Conservation (phyloP, 2,329 filamentous ascomycete genomes). For the Saccharata proteae region DNA sequence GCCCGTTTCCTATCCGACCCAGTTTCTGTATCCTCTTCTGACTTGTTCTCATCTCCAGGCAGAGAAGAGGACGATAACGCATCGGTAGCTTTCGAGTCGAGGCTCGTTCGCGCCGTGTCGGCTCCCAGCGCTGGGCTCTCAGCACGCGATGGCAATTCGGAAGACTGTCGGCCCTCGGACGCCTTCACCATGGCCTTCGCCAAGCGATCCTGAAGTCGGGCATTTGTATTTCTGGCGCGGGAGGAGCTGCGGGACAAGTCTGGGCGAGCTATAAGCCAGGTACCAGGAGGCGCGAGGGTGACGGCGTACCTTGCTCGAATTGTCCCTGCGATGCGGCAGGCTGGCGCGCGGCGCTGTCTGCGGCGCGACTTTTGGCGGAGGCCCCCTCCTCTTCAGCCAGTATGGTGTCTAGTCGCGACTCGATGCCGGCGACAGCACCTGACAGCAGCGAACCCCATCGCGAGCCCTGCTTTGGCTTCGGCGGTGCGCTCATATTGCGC, state of each 20-base stretch:
- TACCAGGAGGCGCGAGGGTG: neutral
- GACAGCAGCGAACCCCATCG: constrained; percentile 53
- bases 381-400: constrained; percentile 64
- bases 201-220: constrained; percentile 77
- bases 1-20: no score
- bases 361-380: constrained; percentile 29
- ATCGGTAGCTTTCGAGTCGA: constrained; percentile 28
- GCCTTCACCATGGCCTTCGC: constrained; percentile 77
- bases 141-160: constrained; percentile 39
- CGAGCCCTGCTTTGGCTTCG: constrained; percentile 15
- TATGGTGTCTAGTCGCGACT: constrained; percentile 85
- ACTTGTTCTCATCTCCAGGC: neutral
- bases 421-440: constrained; percentile 84
- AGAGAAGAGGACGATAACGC: constrained; percentile 12
- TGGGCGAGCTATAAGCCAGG: constrained; percentile 18
- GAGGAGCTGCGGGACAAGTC: constrained; percentile 52
- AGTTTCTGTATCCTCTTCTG: no score
- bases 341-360: constrained; percentile 23
- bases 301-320: constrained; percentile 20
- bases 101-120: constrained; percentile 32
- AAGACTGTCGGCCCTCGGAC: constrained; percentile 35
- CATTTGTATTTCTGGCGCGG: constrained; percentile 52
- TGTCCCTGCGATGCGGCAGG: constrained; percentile 18
- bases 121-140: constrained; percentile 38
- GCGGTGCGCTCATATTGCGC: constrained; percentile 10